These are phyloP conservation scores for Anisogramma anomala DNA, from an alignment of 2,329 filamentous ascomycete species.

Conservation along the genomic window DNA sequence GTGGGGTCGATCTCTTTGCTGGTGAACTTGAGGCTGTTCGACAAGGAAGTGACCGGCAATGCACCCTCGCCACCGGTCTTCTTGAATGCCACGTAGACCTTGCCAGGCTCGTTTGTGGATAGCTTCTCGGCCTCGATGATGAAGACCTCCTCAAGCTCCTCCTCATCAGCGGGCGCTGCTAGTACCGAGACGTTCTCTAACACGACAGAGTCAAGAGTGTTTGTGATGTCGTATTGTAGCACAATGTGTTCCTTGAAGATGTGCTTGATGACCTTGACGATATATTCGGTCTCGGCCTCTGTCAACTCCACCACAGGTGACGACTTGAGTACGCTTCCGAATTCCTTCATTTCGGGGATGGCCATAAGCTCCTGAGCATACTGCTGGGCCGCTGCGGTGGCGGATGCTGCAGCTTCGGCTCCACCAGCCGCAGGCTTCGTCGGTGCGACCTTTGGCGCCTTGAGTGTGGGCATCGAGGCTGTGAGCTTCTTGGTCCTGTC, in stretches of 20 bases:
- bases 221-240: conserved; percentile 94
- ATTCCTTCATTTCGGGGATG: conserved; percentile 83
- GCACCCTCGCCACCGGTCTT: conserved; percentile 63
- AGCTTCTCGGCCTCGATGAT: conserved; percentile 82
- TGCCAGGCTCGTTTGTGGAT: conserved; percentile 73
- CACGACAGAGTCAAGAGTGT: conserved; percentile 83
- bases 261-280: conserved; percentile 88
- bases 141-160: conserved; percentile 81
- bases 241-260: conserved; percentile 97
- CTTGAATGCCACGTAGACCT: conserved; percentile 90
- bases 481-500: conserved; percentile 97
- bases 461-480: conserved; percentile 81
- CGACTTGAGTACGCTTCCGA: conserved; percentile 86
- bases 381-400: conserved; percentile 71
- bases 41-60: conserved; percentile 73
- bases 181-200: conserved; percentile 81
- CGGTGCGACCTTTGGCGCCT: conserved; percentile 73
- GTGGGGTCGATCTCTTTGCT: conserved; percentile 96
- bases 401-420: conserved; percentile 64
- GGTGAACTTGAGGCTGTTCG: conserved; percentile 90
- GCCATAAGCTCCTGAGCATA: conserved; percentile 78
- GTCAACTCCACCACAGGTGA: conserved; percentile 79
- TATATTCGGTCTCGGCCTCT: conserved; percentile 94
- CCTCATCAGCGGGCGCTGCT: conserved; percentile 68
- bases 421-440: conserved; percentile 58